phyloP scores from a whole-genome alignment of 495 filamentous ascomycete genomes.

The Penicillium turbatum region DNA sequence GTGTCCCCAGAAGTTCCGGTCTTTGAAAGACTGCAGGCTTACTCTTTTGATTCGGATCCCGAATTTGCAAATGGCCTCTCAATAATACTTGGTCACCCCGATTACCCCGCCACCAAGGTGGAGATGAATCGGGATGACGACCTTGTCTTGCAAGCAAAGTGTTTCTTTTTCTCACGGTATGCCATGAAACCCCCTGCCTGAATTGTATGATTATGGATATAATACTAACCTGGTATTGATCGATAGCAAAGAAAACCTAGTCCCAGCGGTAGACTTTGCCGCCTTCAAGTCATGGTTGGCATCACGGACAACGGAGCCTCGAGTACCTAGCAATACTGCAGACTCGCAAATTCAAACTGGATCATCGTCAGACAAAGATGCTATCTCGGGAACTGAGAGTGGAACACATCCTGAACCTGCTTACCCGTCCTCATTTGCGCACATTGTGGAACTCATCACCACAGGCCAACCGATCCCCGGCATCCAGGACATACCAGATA shows the following conservation, averaged over 20 bases:
- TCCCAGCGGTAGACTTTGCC: conserved; percentile 34
- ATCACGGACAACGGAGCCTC: conserved; percentile 9
- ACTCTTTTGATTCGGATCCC: conserved; percentile 38
- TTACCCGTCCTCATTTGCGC: conserved; percentile 82
- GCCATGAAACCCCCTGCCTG: neutral
- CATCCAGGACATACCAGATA: conserved; percentile 84
- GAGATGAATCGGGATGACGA: conserved; percentile 41
- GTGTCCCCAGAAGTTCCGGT: neutral
- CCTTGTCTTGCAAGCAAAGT: conserved; percentile 48
- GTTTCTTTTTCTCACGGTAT: conserved; percentile 51
- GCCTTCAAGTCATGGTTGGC: conserved; percentile 43
- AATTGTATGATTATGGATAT: too few relatives aligned
- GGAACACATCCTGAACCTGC: conserved; percentile 42
- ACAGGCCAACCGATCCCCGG: conserved; percentile 81
- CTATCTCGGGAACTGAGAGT: neutral
- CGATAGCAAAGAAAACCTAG: conserved; percentile 39
- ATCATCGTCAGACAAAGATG: neutral
- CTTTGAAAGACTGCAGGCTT: conserved; percentile 32
- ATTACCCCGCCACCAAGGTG: conserved; percentile 36
- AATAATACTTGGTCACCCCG: conserved; percentile 44
- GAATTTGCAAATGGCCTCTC: conserved; percentile 49
- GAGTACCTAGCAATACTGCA: neutral
- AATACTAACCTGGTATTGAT: neutral
- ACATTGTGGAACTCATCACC: conserved; percentile 85
- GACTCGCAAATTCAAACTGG: neutral